Percentiles rank a stretch among this genome's conserved stretches.
These are phyloP conservation scores for Carnegiea gigantea DNA, from an alignment of 179 eudicot genomes.

Conservation along the genomic window DNA sequence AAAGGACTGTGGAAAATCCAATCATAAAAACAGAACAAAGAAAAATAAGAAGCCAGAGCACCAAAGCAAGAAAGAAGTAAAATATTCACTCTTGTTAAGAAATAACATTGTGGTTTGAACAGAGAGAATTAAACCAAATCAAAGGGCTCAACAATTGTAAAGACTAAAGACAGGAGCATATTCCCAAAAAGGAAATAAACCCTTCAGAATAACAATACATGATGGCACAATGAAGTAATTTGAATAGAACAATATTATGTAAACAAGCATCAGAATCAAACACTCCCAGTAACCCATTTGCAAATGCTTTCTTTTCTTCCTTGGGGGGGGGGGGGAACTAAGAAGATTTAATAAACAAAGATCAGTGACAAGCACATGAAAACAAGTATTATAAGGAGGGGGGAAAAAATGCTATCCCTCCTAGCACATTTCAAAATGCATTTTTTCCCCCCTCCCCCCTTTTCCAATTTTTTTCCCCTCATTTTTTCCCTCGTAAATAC, in stretches of 20 bases:
- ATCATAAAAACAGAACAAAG: conserved; percentile 27
- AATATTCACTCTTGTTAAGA: conserved; percentile 41
- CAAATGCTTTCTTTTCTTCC: not conserved
- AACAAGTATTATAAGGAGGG: conserved; percentile 15
- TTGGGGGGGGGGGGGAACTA: not conserved
- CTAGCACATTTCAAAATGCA: conserved; percentile 5
- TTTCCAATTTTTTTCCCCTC: not conserved
- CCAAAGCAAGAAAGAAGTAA: conserved; percentile 37
- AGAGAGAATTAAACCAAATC: conserved; percentile 28
- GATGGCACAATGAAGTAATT: conserved; percentile 29
- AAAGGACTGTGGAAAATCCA: conserved; percentile 28
- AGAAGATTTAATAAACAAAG: conserved; percentile 18
- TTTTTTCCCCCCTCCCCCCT: not conserved
- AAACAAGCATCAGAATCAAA: conserved; percentile 63
- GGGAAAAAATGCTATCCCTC: not conserved
- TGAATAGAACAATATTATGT: conserved; percentile 27
- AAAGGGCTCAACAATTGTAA: conserved; percentile 32
- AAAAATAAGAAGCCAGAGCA: conserved; percentile 33
- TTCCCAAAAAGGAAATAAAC: conserved; percentile 27
- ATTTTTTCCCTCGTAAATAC: not conserved
- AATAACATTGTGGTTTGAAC: conserved; percentile 43
- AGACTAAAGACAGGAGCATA: conserved; percentile 31
- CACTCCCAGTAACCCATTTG: conserved; percentile 36
- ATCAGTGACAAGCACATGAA: conserved; percentile 20
- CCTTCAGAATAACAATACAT: conserved; percentile 30